phyloP scores from a whole-genome alignment of 257 asterid species.

The Perilla frutescens region DNA sequence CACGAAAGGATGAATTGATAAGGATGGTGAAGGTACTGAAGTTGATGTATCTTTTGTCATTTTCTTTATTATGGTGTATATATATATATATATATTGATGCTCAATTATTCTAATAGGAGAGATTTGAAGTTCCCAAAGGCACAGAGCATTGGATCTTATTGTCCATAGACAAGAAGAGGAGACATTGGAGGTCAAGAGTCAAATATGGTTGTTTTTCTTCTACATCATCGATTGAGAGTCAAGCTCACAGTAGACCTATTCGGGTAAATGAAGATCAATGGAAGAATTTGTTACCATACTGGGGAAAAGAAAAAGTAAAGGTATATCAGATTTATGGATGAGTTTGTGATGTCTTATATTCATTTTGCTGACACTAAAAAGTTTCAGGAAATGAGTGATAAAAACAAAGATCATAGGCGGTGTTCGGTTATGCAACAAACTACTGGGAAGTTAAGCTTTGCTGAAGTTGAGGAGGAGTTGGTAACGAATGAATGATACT shows the following conservation, averaged over 20 bases:
- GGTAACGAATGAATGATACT: not conserved
- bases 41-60: too few species aligned
- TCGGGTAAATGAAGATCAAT: slow-evolving; percentile 17
- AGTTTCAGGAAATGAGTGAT: not conserved
- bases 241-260: not conserved
- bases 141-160: not conserved
- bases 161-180: slow-evolving; percentile 10
- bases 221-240: not conserved
- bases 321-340: too few species aligned
- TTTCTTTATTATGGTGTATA: too few species aligned
- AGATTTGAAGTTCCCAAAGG: not conserved
- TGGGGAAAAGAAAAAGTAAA: not conserved
- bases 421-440: not conserved
- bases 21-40: too few species aligned
- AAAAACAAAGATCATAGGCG: not conserved
- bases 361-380: not conserved
- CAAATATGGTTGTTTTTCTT: not conserved
- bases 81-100: not conserved
- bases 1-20: too few species aligned
- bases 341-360: too few species aligned
- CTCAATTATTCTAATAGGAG: not conserved
- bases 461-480: not conserved
- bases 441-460: not conserved
- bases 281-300: slow-evolving; percentile 5
- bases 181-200: slow-evolving; percentile 2